phyloP scores from a whole-genome alignment of 208 protist genomes.

The Entamoeba invadens region DNA sequence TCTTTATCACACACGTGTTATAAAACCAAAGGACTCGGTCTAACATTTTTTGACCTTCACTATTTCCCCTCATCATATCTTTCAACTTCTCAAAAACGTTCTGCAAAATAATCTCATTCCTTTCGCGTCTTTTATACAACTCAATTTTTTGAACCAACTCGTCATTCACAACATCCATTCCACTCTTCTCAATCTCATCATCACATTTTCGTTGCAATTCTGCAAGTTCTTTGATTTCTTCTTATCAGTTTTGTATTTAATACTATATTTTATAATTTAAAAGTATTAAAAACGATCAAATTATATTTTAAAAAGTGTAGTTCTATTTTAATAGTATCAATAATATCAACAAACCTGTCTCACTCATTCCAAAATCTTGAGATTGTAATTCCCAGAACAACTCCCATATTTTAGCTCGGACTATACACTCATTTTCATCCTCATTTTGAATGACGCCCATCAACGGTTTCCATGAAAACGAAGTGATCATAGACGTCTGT shows the following conservation, averaged over 20 bases:
- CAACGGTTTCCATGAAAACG: no score
- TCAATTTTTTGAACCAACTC: background rate
- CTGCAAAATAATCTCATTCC: background rate
- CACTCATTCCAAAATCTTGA: background rate
- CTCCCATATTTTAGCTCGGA: no score
- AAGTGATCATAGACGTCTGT: no score
- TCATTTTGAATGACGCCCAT: no score
- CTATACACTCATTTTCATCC: no score
- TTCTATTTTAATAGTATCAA: background rate
- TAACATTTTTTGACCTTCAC: background rate
- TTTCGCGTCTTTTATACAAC: background rate
- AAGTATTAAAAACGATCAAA: background rate
- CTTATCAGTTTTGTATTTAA: background rate
- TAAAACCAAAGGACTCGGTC: background rate
- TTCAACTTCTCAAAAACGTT: background rate
- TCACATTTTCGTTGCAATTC: background rate
- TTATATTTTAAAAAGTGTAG: background rate
- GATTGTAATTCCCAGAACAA: background rate
- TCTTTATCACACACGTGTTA: background rate
- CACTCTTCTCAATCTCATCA: background rate
- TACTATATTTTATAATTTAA: background rate
- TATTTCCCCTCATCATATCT: background rate
- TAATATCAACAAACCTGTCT: background rate
- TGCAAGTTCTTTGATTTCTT: background rate
- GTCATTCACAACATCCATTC: background rate